Evolutionary conservation across 169 alveolate species (phyloP), one percentile per base, ranked within the genome.

Genomic region (Gregarina niphandrodes): DNA sequence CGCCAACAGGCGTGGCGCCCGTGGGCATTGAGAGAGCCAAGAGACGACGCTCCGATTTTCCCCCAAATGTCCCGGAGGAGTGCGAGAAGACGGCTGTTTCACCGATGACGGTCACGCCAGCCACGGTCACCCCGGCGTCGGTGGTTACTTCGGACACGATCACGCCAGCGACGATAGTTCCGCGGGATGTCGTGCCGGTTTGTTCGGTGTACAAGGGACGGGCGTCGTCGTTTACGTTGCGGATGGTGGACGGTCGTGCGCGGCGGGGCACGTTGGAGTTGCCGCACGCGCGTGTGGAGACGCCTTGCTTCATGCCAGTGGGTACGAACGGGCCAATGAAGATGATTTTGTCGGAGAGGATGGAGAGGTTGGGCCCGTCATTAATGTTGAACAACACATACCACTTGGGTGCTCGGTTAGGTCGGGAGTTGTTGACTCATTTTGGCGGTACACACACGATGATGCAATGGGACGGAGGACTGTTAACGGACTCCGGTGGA

Each of bases 241-340:
- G 34, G 21, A 44, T 39, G 1, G 45, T 20, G 13, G 56, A 53
- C 51, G 68, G 73, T 21, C 60, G 84, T 38, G 92, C 95, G 2
- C 68, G 98, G 15, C 82, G 91, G 18, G 70, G 91, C 1, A 63
- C 72, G 21, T 42, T 91, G 43, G 64, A 76, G 9, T 66, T 87
- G 36, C 95, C 96, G 13, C 94, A 84, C 67, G 95, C 95, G 6
- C 64, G 60, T 21, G 95, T 91, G 1, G 53, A 67, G 29, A 85
- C 97, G 5, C 98, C 98, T 6, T 76, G 85, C 0, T 90, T 85
- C 58, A 90, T 90, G 96, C 98, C 98, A 11, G 98, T 90, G 11
- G 98, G 97, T 4, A 92, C 98, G 11, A 83, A 87, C 57, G 96
- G 68, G 3, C 46, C 66, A 12, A 73, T 87, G 63, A 87, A 82